Conservation (phyloP, 306 rosid species). For the Malus sylvestris region DNA sequence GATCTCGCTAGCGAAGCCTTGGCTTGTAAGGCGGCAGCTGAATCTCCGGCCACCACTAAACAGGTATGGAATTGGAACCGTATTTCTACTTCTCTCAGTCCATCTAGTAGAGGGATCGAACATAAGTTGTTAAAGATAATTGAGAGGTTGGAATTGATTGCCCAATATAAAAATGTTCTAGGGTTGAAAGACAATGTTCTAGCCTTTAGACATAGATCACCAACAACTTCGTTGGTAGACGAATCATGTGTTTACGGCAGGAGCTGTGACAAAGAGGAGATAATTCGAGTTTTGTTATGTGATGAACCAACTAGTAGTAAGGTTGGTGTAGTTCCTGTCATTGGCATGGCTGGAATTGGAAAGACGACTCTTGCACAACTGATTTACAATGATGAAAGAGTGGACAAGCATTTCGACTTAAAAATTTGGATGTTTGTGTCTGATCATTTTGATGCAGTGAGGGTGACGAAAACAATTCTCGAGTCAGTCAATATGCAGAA, state of each 20-base stretch:
- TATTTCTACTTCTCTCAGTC: conserved; percentile 27
- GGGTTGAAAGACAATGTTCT: conserved; percentile 29
- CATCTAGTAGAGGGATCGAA: conserved; percentile 29
- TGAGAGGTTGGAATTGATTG: conserved; percentile 34
- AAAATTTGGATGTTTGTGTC: conserved; percentile 29
- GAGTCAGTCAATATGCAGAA: conserved; percentile 13
- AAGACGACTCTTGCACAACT: conserved; percentile 38
- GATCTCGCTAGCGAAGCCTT: conserved; percentile 22
- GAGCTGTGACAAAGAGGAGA: conserved; percentile 24
- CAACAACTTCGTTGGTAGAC: conserved; percentile 45
- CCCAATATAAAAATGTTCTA: conserved; percentile 30
- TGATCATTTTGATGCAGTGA: conserved; percentile 22
- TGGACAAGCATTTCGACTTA: conserved; percentile 7
- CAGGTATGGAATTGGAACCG: conserved; percentile 34
- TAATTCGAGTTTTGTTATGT: conserved; percentile 14
- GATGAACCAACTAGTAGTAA: not conserved
- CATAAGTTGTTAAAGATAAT: conserved; percentile 19
- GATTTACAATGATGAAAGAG: conserved; percentile 13
- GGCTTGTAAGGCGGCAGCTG: conserved; percentile 11
- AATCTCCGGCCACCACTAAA: not conserved
- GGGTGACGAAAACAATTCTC: conserved; percentile 35
- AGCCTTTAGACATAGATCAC: conserved; percentile 1
- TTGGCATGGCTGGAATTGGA: conserved; percentile 35
- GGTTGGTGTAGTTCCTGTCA: conserved; percentile 11
- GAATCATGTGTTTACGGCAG: conserved; percentile 36